A percentile compares a stretch with the other conserved stretches of the same genome.
phyloP scores from a whole-genome alignment of 257 asterid species.

The Thymus mandschuricus region DNA sequence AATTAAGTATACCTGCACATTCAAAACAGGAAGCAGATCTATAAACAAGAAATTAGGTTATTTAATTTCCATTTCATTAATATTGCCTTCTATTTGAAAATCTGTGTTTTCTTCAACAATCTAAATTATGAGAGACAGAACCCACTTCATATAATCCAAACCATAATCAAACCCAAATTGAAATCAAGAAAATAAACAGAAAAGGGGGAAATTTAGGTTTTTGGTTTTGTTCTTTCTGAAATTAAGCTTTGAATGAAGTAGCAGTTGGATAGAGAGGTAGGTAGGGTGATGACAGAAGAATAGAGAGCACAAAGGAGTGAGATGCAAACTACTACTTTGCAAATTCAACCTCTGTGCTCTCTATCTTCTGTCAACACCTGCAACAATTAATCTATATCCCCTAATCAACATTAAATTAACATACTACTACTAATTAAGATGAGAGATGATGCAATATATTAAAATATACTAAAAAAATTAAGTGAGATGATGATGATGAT shows the following conservation, averaged over 20 bases:
- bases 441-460: too few relatives aligned
- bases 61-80: background rate
- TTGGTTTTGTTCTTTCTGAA: too few relatives aligned
- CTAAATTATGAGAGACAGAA: too few relatives aligned
- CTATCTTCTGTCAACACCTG: slow-evolving; percentile 64
- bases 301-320: slow-evolving; percentile 81
- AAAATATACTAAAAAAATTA: background rate
- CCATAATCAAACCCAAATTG: too few relatives aligned
- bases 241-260: too few relatives aligned
- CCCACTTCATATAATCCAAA: too few relatives aligned
- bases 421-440: too few relatives aligned
- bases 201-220: too few relatives aligned
- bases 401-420: background rate
- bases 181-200: too few relatives aligned
- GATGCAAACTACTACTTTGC: slow-evolving; percentile 44
- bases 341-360: slow-evolving; percentile 53
- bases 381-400: background rate
- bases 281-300: slow-evolving; percentile 74
- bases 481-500: background rate
- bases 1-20: background rate
- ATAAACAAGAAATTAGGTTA: background rate
- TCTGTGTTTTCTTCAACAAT: background rate
- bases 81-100: background rate
- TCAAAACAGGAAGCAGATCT: background rate
- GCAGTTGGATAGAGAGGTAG: background rate